These are phyloP conservation scores for Lecanicillium sp. DNA, from an alignment of 2,329 filamentous ascomycete species.

Conservation along the genomic window DNA sequence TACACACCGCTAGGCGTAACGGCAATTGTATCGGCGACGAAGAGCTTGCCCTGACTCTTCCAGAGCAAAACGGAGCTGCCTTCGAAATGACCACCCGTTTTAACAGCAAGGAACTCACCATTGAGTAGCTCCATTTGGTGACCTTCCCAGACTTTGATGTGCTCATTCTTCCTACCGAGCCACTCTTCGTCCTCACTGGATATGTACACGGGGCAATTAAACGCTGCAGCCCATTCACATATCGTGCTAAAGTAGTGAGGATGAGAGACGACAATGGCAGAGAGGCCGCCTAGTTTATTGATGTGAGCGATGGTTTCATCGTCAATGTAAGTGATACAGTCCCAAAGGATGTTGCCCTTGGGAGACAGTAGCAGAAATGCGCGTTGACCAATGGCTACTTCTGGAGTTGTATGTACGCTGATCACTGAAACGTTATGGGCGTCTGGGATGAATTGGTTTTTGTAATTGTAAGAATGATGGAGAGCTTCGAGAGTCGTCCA, in stretches of 20 bases:
- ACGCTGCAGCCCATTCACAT: constrained; percentile 63
- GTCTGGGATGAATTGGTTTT: constrained; percentile 49
- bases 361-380: constrained; percentile 62
- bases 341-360: constrained; percentile 71
- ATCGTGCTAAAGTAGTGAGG: constrained; percentile 79
- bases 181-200: constrained; percentile 59
- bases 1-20: constrained; percentile 57
- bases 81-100: constrained; percentile 73
- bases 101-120: constrained; percentile 54
- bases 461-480: constrained; percentile 33
- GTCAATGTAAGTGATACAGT: constrained; percentile 66
- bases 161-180: constrained; percentile 41
- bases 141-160: constrained; percentile 42
- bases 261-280: constrained; percentile 69
- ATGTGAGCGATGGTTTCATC: constrained; percentile 54
- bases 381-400: constrained; percentile 70
- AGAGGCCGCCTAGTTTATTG: constrained; percentile 55
- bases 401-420: constrained; percentile 45
- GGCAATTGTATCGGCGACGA: constrained; percentile 72
- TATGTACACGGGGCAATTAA: constrained; percentile 65
- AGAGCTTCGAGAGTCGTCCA: constrained; percentile 56
- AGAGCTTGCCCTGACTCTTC: constrained; percentile 46
- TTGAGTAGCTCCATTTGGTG: constrained; percentile 35
- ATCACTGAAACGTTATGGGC: constrained; percentile 37
- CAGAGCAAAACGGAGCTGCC: constrained; percentile 64